These are phyloP conservation scores for Osmanthus fragrans DNA, from an alignment of 257 asterid species.

Conservation along the genomic window DNA sequence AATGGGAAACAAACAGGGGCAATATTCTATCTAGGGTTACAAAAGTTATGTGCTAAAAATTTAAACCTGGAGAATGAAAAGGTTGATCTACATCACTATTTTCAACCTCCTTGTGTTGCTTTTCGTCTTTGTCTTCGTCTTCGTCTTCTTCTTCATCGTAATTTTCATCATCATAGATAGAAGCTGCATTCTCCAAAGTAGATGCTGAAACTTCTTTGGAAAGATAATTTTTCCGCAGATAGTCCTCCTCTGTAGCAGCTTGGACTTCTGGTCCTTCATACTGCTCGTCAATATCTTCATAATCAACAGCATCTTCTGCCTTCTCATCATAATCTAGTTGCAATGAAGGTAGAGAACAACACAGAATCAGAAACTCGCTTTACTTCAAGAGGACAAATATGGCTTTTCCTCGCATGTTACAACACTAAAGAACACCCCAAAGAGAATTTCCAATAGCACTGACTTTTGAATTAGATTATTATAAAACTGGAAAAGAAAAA, in stretches of 20 bases:
- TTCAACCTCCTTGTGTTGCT: conserved; percentile 48
- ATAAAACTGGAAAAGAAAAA: neutral
- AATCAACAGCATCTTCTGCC: conserved; percentile 97
- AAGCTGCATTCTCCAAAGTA: conserved; percentile 53
- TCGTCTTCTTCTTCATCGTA: conserved; percentile 46
- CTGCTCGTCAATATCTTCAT: conserved; percentile 96
- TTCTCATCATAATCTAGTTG: conserved; percentile 78
- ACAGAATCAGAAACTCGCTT: conserved; percentile 25
- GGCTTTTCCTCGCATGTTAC: neutral
- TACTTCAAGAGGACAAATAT: neutral
- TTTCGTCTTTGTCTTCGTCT: conserved; percentile 61
- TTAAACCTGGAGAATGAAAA: conserved; percentile 57
- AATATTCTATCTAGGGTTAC: neutral
- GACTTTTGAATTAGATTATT: neutral
- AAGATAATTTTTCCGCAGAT: conserved; percentile 62
- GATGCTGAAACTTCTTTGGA: conserved; percentile 56
- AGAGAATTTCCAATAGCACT: neutral
- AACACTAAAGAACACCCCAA: neutral
- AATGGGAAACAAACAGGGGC: no score
- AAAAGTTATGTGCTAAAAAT: conserved; percentile 12
- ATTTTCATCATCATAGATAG: conserved; percentile 90
- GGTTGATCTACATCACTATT: conserved; percentile 38
- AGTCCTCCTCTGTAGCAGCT: conserved; percentile 86
- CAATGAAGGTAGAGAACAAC: conserved; percentile 15
- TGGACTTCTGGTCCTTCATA: conserved; percentile 99